These are phyloP conservation scores for Allium sativum DNA, from an alignment of 106 monocot species.

Conservation along the genomic window DNA sequence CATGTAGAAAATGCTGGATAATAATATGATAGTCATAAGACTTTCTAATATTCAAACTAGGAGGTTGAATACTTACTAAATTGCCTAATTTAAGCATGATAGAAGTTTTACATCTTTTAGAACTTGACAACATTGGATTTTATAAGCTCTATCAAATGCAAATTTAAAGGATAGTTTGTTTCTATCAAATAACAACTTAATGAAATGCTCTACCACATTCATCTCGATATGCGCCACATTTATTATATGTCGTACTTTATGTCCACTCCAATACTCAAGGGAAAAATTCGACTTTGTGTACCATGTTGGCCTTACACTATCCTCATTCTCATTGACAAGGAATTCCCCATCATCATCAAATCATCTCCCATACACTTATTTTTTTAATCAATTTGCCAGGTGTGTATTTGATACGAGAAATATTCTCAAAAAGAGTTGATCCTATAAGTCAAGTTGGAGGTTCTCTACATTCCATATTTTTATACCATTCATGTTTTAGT, in stretches of 20 bases:
- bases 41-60: background rate
- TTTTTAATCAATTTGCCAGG: background rate
- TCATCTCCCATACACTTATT: background rate
- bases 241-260: background rate
- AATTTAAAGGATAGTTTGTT: background rate
- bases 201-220: background rate
- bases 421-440: background rate
- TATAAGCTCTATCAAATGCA: background rate
- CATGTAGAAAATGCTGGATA: background rate
- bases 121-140: background rate
- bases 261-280: background rate
- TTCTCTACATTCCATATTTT: background rate
- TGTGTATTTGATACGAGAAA: background rate
- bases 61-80: background rate
- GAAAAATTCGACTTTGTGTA: background rate
- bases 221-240: background rate
- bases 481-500: background rate
- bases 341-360: background rate
- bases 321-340: background rate
- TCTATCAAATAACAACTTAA: background rate
- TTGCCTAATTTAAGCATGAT: background rate
- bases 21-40: background rate
- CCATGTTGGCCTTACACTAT: background rate
- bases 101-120: background rate
- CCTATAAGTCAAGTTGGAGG: background rate